These are phyloP conservation scores for Nothophaeocryptopus gaeumannii DNA, from an alignment of 2,329 filamentous ascomycete genomes.

Conservation along the genomic window DNA sequence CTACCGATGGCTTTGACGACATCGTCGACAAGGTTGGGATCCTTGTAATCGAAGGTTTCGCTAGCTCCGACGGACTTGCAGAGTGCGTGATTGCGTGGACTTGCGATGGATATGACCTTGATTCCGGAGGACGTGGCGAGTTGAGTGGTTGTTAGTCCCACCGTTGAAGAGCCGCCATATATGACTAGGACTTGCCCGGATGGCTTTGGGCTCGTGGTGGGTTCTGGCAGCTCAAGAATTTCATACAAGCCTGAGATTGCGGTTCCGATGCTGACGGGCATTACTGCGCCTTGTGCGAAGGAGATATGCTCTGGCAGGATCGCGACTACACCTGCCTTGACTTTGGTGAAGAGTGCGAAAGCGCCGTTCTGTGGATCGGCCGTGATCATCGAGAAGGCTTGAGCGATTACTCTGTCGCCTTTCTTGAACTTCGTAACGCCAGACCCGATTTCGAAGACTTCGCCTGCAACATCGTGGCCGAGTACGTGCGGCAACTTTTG, in stretches of 20 bases:
- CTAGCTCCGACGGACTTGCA: conserved; percentile 28
- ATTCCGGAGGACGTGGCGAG: conserved; percentile 30
- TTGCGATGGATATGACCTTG: conserved; percentile 32
- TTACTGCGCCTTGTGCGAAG: conserved; percentile 38
- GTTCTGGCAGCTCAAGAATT: conserved; percentile 34
- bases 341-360: conserved; percentile 32
- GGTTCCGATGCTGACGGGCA: conserved; percentile 19
- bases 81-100: conserved; percentile 27
- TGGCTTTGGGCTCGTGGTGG: conserved; percentile 14
- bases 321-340: conserved; percentile 31
- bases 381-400: conserved; percentile 21
- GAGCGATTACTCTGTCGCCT: conserved; percentile 35
- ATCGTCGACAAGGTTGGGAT: conserved; percentile 32
- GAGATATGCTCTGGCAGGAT: conserved; percentile 37
- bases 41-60: conserved; percentile 34
- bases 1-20: conserved; percentile 24
- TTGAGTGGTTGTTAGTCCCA: conserved; percentile 30
- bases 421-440: conserved; percentile 30
- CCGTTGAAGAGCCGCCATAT: conserved; percentile 28
- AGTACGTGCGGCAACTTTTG: conserved; percentile 34
- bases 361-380: conserved; percentile 14
- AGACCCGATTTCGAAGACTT: conserved; percentile 34
- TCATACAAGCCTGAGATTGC: conserved; percentile 4
- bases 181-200: conserved; percentile 19
- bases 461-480: conserved; percentile 37